Evolutionary conservation across 306 rosid species (phyloP).

Genomic region (Fagus sylvatica): DNA sequence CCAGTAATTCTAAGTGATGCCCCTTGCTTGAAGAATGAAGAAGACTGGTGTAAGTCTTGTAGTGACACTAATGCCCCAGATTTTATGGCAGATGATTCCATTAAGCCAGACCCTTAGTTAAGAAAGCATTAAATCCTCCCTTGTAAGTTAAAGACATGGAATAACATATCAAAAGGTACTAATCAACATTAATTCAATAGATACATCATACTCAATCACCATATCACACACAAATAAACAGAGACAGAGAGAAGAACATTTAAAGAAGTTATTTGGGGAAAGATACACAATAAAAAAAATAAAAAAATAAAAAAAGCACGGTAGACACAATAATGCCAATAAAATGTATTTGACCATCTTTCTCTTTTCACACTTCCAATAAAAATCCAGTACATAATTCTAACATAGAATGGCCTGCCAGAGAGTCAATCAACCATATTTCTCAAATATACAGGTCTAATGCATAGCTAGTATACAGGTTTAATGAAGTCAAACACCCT

Average conservation of each 20-base stretch:
- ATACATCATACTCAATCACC: background rate
- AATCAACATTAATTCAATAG: background rate
- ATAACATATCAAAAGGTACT: background rate
- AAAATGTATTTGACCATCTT: background rate
- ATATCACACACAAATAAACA: background rate
- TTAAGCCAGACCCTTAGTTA: constrained; percentile 7
- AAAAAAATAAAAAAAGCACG: background rate
- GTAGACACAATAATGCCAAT: background rate
- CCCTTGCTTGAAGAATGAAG: constrained; percentile 74
- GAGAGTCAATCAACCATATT: background rate
- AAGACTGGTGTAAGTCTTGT: constrained; percentile 51
- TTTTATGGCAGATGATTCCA: constrained; percentile 44
- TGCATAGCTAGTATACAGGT: background rate
- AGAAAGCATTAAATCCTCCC: constrained; percentile 9
- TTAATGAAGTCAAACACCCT: background rate
- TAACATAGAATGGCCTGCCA: background rate
- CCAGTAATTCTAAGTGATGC: constrained; percentile 73
- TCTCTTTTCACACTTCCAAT: background rate
- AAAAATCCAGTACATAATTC: background rate
- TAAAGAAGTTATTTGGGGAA: background rate
- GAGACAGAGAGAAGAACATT: background rate
- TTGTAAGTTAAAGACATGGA: constrained; percentile 3
- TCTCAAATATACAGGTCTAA: background rate
- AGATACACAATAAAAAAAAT: background rate
- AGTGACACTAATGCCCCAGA: constrained; percentile 61